Base-by-base conservation (phyloP, 805 yeast species). In the Tanozyma kutaoensis region DNA sequence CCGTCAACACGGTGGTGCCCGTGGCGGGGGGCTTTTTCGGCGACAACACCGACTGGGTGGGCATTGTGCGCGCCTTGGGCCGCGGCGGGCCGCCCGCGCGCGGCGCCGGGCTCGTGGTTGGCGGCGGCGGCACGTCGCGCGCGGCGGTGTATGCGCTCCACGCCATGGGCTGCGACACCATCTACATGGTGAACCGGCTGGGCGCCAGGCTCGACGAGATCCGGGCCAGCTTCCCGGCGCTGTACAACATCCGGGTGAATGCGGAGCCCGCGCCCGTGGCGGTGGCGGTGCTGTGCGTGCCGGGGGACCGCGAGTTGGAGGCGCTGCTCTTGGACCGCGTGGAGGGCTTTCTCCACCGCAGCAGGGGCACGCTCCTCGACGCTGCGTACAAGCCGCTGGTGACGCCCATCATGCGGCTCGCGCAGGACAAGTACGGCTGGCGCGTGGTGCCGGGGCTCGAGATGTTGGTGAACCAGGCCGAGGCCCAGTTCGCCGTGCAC, bases 91-190 rank as follows among this genome's bases (percentile, higher is more conserved):
- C 72, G 23, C 69, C 75, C 22, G 52, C 53, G 22, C 39, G 35
- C 3, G 57, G 63, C 9, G 55, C 66, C 31, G 96, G 95, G 18
- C 55, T 86, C 32, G 78, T 91, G 24, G 62, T 91, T 37, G 99
- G 99, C 27, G 95, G 95, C 13, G 99, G 99, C 23, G 99, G 99
- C 24, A 86, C 99, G 15, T 76, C 95, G 1, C 69, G 95, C 43
- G 95, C 98, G 23, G 97, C 96, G 1, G 72, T 81, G 11, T 85
- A 69, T 49, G 96, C 98, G 1, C 62, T 91, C 37, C 69, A 72
- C 45, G 45, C 70, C 34, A 55, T 88, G 59, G 95, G 95, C 3
- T 82, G 93, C 50, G 40, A 55, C 14, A 72, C 62, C 39, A 80
- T 88, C 33, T 84, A 73, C 56, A 61, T 88, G 60, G 47, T 81